Percentiles rank a stretch among this genome's conserved stretches.
These are phyloP conservation scores for Lomentospora prolificans DNA, from an alignment of 2,329 filamentous ascomycete genomes.

Conservation along the genomic window DNA sequence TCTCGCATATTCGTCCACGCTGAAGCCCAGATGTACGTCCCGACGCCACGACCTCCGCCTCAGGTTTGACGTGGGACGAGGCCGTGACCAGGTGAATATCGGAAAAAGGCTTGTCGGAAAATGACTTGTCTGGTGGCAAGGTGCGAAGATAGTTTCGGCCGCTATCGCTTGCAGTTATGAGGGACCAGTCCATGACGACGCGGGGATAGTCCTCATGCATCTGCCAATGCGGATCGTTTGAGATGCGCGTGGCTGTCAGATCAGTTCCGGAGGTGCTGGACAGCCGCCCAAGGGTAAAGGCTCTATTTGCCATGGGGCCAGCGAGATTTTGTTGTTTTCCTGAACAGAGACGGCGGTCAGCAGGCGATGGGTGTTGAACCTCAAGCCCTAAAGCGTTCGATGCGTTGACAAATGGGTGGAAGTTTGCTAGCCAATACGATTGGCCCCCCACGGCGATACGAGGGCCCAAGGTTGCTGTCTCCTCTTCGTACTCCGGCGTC, in stretches of 20 bases:
- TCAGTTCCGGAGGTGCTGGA: slow-evolving; percentile 31
- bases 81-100: too few species aligned
- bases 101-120: slow-evolving; percentile 19
- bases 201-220: slow-evolving; percentile 27
- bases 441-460: slow-evolving; percentile 26
- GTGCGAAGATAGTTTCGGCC: slow-evolving; percentile 30
- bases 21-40: slow-evolving; percentile 34
- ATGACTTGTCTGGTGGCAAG: slow-evolving; percentile 10
- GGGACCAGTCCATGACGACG: slow-evolving; percentile 35
- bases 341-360: background rate
- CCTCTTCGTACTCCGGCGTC: slow-evolving; percentile 20
- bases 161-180: slow-evolving; percentile 30
- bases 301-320: background rate
- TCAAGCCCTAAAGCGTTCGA: slow-evolving; percentile 16
- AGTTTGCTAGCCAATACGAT: slow-evolving; percentile 32
- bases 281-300: slow-evolving; percentile 21
- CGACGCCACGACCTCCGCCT: slow-evolving; percentile 26
- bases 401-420: slow-evolving; percentile 32
- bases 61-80: slow-evolving; percentile 23
- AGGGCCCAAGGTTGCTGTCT: slow-evolving; percentile 31
- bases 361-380: slow-evolving; percentile 15
- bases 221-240: slow-evolving; percentile 35
- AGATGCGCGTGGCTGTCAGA: slow-evolving; percentile 31
- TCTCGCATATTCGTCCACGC: slow-evolving; percentile 30
- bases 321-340: background rate